Evolutionary conservation across 2,329 filamentous ascomycete species (phyloP).

Genomic region (Coniochaeta sp.): DNA sequence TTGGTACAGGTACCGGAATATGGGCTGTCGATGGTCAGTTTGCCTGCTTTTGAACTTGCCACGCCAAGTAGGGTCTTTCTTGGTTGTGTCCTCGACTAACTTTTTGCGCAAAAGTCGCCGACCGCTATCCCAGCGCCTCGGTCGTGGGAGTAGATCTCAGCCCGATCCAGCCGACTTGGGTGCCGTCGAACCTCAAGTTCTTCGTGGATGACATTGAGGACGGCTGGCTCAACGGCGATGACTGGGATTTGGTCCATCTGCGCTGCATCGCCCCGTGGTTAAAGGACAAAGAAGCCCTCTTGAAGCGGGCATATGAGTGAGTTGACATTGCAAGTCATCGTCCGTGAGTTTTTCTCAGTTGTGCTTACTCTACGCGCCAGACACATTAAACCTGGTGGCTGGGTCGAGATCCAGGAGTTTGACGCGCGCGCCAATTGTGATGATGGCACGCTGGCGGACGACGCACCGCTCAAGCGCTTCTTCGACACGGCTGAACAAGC

Average conservation of each 20-base stretch:
- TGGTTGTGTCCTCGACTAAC: too few species aligned
- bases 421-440: conserved; percentile 32
- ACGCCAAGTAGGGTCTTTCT: too few species aligned
- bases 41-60: not conserved
- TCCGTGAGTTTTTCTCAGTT: not conserved
- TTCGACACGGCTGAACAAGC: conserved; percentile 17
- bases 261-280: conserved; percentile 25
- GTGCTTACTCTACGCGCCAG: conserved; percentile 13
- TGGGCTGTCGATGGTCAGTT: conserved; percentile 44
- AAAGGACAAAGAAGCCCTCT: conserved; percentile 39
- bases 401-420: conserved; percentile 42
- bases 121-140: conserved; percentile 9
- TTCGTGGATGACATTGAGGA: conserved; percentile 47
- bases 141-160: conserved; percentile 25
- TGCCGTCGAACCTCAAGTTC: conserved; percentile 44
- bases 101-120: conserved; percentile 5
- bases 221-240: conserved; percentile 44
- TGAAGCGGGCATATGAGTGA: conserved; percentile 13
- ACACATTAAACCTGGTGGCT: conserved; percentile 37
- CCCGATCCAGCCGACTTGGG: conserved; percentile 25
- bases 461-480: conserved; percentile 27
- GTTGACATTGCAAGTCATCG: not conserved
- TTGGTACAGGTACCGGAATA: conserved; percentile 43
- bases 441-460: conserved; percentile 32
- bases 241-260: conserved; percentile 52